These are phyloP conservation scores for Leptographium lundbergii DNA, from an alignment of 2,329 filamentous ascomycete species.

Conservation along the genomic window DNA sequence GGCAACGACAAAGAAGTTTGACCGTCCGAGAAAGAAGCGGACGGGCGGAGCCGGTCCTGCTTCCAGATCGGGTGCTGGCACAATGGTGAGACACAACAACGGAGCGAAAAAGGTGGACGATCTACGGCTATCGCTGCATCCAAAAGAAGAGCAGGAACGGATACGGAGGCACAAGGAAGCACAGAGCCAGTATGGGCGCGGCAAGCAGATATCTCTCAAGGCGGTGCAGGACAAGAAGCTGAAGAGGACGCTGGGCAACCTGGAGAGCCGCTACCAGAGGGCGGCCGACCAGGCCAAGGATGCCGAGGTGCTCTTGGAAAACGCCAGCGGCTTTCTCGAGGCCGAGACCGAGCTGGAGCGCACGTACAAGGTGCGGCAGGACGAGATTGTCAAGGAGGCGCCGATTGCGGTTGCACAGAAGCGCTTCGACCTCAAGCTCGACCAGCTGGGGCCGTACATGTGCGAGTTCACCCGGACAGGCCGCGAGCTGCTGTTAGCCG, in stretches of 20 bases:
- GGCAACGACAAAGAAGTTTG: not conserved
- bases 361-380: conserved; percentile 86
- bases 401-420: conserved; percentile 81
- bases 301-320: conserved; percentile 87
- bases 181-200: conserved; percentile 71
- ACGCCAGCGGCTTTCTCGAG: conserved; percentile 74
- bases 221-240: conserved; percentile 81
- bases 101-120: conserved; percentile 38
- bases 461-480: conserved; percentile 88
- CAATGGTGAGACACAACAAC: conserved; percentile 21
- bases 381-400: conserved; percentile 65
- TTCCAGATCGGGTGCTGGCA: not conserved
- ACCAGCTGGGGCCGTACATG: conserved; percentile 72
- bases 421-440: conserved; percentile 77
- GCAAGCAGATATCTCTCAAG: conserved; percentile 52
- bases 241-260: conserved; percentile 60
- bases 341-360: conserved; percentile 77
- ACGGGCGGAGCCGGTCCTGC: not conserved
- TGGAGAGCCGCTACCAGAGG: conserved; percentile 74
- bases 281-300: conserved; percentile 80
- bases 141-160: conserved; percentile 38
- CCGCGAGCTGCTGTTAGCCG: conserved; percentile 70
- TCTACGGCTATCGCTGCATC: conserved; percentile 36
- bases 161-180: conserved; percentile 46
- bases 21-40: not conserved